Evolutionary conservation across 73 alveolate genomes (phyloP).

Genomic region (Urostyla sp.): DNA sequence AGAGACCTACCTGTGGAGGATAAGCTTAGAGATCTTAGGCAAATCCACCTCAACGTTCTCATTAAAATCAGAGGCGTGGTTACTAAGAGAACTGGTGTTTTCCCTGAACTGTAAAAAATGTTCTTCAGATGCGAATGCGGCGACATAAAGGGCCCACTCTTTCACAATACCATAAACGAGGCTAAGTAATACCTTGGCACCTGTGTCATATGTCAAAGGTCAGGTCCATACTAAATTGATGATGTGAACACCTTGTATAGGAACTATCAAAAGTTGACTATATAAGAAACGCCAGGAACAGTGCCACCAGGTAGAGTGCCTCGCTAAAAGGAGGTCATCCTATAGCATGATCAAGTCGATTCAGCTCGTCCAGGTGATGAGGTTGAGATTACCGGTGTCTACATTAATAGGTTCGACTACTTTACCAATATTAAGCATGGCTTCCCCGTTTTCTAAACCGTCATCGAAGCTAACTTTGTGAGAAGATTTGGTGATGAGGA

Average conservation of each 20-base stretch:
- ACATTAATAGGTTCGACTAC: conserved; percentile 92
- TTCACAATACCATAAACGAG: conserved; percentile 83
- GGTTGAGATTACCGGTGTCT: conserved; percentile 97
- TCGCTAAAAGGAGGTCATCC: conserved; percentile 96
- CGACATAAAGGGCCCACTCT: conserved; percentile 96
- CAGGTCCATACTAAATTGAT: conserved; percentile 95
- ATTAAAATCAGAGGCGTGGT: conserved; percentile 97
- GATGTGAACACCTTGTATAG: conserved; percentile 91
- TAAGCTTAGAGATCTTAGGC: conserved; percentile 92
- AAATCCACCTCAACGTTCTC: conserved; percentile 95
- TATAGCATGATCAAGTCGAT: conserved; percentile 98
- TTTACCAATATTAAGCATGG: conserved; percentile 96
- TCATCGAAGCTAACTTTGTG: conserved; percentile 96
- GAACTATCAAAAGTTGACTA: conserved; percentile 96
- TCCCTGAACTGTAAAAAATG: conserved; percentile 92
- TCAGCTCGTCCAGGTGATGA: conserved; percentile 99
- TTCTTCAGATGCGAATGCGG: conserved; percentile 97
- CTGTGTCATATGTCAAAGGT: conserved; percentile 96
- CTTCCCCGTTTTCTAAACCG: conserved; percentile 96
- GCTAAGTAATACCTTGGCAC: conserved; percentile 82
- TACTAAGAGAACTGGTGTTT: conserved; percentile 97
- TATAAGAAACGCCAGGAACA: conserved; percentile 99
- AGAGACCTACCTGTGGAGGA: conserved; percentile 93
- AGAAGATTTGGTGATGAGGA: conserved; percentile 92
- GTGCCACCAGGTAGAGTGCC: conserved; percentile 99